Percentiles rank a stretch among this genome's conserved stretches.
Conservation (phyloP, 225 moss, liverwort and hornwort genomes). For the Marchantia polymorpha region DNA sequence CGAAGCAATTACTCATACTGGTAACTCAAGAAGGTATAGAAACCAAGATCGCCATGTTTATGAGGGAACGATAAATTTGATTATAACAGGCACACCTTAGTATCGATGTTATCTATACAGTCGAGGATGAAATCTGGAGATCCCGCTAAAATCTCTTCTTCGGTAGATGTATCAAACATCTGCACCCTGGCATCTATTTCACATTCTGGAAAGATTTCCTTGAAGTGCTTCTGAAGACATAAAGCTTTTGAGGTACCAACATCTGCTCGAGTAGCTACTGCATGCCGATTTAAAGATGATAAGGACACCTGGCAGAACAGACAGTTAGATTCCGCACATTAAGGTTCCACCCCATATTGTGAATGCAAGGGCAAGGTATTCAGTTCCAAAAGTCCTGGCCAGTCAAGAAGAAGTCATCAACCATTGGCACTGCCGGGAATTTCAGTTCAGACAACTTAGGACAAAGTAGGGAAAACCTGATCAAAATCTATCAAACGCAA, state of each 20-base stretch:
- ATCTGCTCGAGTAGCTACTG: conserved; percentile 93
- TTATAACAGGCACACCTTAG: conserved; percentile 58
- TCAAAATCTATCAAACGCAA: conserved; percentile 98
- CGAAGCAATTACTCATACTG: too few relatives aligned
- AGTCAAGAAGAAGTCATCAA: background rate
- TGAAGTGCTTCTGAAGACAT: conserved; percentile 84
- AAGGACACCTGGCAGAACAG: conserved; percentile 75
- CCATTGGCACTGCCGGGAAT: background rate
- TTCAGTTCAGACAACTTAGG: background rate
- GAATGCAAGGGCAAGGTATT: background rate
- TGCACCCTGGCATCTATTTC: conserved; percentile 83
- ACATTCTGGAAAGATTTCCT: conserved; percentile 87
- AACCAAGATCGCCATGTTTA: too few relatives aligned
- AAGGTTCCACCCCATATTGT: background rate
- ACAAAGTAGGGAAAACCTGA: conserved; percentile 53
- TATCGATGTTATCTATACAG: conserved; percentile 98
- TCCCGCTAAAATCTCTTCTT: conserved; percentile 88
- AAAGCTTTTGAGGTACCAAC: conserved; percentile 90
- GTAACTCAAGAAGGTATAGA: too few relatives aligned
- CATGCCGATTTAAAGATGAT: conserved; percentile 98
- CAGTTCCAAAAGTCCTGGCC: background rate
- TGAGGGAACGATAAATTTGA: too few relatives aligned
- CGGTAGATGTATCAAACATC: conserved; percentile 70
- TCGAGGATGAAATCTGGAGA: conserved; percentile 91
- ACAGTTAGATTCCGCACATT: background rate